These are phyloP conservation scores for Ceratobasidium sp. DNA, from an alignment of 1,284 basidiomycete species.

Conservation along the genomic window DNA sequence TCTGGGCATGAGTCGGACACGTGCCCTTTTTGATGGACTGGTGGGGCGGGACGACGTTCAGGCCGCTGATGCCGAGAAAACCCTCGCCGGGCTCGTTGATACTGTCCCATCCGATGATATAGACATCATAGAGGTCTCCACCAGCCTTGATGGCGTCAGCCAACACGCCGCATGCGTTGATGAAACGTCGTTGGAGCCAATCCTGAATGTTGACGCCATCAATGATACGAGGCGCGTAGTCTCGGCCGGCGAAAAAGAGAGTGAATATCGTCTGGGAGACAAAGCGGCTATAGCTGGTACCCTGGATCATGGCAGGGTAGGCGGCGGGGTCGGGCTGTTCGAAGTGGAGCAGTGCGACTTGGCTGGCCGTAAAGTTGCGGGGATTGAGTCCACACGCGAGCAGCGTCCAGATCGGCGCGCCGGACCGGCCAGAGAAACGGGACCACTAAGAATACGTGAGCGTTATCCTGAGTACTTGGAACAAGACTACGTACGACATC, in stretches of 20 bases:
- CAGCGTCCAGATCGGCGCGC: slow-evolving; percentile 96
- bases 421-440: slow-evolving; percentile 95
- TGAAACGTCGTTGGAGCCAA: slow-evolving; percentile 89
- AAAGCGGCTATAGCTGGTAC: slow-evolving; percentile 93
- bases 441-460: slow-evolving; percentile 79
- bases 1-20: too few species aligned
- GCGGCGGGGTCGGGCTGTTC: slow-evolving; percentile 88
- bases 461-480: background rate
- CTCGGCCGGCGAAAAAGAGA: slow-evolving; percentile 92
- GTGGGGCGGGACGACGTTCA: too few species aligned
- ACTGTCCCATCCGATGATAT: slow-evolving; percentile 93
- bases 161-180: slow-evolving; percentile 81
- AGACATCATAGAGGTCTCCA: slow-evolving; percentile 84
- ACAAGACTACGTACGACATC: slow-evolving; percentile 79
- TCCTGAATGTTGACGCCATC: slow-evolving; percentile 96
- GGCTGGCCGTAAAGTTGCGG: slow-evolving; percentile 85
- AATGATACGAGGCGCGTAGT: slow-evolving; percentile 93
- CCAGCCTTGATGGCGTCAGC: slow-evolving; percentile 82
- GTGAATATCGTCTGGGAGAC: slow-evolving; percentile 92
- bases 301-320: slow-evolving; percentile 96
- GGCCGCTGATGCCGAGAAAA: too few species aligned
- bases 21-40: too few species aligned
- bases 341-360: slow-evolving; percentile 88
- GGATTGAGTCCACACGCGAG: slow-evolving; percentile 94
- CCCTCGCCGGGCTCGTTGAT: too few species aligned